A percentile compares a stretch with the other conserved stretches of the same genome.
Conservation (phyloP, 306 rosid species). For the Malus orientalis region DNA sequence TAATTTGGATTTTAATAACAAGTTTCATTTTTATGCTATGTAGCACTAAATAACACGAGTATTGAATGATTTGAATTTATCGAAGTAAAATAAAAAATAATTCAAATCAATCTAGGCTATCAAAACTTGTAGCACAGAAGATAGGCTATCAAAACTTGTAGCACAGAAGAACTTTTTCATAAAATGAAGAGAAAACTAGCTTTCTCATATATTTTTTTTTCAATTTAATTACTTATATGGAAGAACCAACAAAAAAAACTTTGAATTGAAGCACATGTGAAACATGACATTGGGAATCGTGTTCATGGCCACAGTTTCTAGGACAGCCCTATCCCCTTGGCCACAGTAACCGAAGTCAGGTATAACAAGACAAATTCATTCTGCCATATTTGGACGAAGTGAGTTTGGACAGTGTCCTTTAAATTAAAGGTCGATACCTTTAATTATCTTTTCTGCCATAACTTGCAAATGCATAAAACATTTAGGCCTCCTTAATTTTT, state of each 20-base stretch:
- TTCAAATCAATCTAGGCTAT: too few relatives aligned
- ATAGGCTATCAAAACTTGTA: too few relatives aligned
- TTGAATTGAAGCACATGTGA: neutral
- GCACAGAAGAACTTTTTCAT: too few relatives aligned
- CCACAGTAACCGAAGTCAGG: neutral
- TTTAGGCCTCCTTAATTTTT: too few relatives aligned
- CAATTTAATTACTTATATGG: neutral
- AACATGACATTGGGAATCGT: neutral
- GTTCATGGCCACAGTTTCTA: neutral
- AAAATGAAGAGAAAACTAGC: neutral
- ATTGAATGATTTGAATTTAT: too few relatives aligned
- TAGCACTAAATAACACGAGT: fast-evolving
- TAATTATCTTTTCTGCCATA: too few relatives aligned
- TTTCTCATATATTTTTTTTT: neutral
- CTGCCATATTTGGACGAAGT: neutral
- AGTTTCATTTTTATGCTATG: too few relatives aligned
- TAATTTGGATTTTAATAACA: too few relatives aligned
- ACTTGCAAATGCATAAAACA: too few relatives aligned
- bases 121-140: too few relatives aligned
- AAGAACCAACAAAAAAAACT: neutral
- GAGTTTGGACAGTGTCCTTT: neutral
- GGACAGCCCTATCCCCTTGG: neutral
- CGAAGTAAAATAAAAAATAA: too few relatives aligned
- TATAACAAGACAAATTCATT: neutral
- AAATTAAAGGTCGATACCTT: too few relatives aligned